These are phyloP conservation scores for Pleurotus eryngii DNA, from an alignment of 768 basidiomycete genomes.

Conservation along the genomic window DNA sequence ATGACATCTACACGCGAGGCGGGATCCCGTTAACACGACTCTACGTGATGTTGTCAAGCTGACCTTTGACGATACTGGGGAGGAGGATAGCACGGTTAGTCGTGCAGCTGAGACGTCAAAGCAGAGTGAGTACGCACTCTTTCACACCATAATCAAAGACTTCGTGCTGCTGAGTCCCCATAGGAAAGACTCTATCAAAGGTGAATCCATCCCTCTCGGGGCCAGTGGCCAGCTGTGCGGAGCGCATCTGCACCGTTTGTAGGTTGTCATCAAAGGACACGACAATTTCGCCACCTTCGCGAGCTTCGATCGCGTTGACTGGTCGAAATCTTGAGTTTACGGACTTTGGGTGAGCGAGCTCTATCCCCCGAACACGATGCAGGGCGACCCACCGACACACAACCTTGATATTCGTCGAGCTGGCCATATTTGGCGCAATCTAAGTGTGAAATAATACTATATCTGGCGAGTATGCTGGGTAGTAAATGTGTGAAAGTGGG, in stretches of 20 bases:
- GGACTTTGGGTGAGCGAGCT: constrained; percentile 4
- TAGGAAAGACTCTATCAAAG: constrained; percentile 94
- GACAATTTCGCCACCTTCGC: constrained; percentile 87
- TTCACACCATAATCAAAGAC: constrained; percentile 99
- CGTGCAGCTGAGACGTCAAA: background rate
- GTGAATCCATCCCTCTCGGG: constrained; percentile 98
- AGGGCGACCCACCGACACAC: constrained; percentile 85
- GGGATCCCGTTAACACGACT: background rate
- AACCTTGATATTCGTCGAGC: constrained; percentile 94
- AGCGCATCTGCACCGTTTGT: constrained; percentile 79
- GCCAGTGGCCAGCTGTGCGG: constrained; percentile 63
- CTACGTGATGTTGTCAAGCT: constrained; percentile 5
- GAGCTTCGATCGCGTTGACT: constrained; percentile 84
- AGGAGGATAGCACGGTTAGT: background rate
- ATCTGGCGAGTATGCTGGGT: too few species aligned
- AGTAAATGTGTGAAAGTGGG: background rate
- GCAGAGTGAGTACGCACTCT: constrained; percentile 56
- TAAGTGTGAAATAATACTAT: background rate
- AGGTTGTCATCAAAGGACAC: constrained; percentile 86
- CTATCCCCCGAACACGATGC: constrained; percentile 2
- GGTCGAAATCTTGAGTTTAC: constrained; percentile 77
- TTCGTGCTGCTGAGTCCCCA: constrained; percentile 85
- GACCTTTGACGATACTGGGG: constrained; percentile 85
- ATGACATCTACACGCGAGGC: constrained; percentile 71
- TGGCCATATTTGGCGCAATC: constrained; percentile 47